These are phyloP conservation scores for Venturia carpophila DNA, from an alignment of 2,329 filamentous ascomycete genomes.

Conservation along the genomic window DNA sequence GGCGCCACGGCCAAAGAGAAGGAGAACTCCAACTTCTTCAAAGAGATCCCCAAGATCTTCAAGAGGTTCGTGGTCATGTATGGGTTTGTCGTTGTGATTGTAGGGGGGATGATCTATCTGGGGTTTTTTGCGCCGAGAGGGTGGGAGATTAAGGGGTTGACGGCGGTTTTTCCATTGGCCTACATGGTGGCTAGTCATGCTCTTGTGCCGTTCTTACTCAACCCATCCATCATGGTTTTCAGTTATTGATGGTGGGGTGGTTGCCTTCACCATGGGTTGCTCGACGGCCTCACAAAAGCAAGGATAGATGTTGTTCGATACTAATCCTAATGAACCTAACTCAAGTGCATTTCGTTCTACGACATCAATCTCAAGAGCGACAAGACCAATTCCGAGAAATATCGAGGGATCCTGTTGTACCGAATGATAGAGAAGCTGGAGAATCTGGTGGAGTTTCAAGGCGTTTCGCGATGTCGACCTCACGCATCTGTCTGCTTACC, in stretches of 20 bases:
- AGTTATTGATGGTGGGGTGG: not conserved
- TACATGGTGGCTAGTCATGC: conserved; percentile 19
- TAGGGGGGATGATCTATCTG: conserved; percentile 36
- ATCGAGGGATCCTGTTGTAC: too few species aligned
- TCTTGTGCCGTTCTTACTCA: conserved; percentile 20
- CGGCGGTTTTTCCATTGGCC: conserved; percentile 19
- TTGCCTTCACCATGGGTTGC: too few species aligned
- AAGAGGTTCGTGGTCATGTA: conserved; percentile 50
- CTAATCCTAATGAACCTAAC: too few species aligned
- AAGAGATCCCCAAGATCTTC: conserved; percentile 49
- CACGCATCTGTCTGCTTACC: too few species aligned
- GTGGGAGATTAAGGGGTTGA: conserved; percentile 20
- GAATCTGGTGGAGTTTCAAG: too few species aligned
- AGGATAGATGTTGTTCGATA: too few species aligned
- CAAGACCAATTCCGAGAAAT: too few species aligned
- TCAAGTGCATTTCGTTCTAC: too few species aligned
- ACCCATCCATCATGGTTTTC: conserved; percentile 1
- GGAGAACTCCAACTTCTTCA: conserved; percentile 49
- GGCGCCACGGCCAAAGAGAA: conserved; percentile 51
- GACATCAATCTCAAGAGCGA: too few species aligned
- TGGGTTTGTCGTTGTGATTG: conserved; percentile 41
- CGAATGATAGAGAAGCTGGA: too few species aligned
- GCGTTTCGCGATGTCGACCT: too few species aligned
- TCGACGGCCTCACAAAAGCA: too few species aligned
- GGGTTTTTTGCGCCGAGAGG: conserved; percentile 18